A percentile compares a stretch with the other conserved stretches of the same genome.
Conservation (phyloP, 2,329 filamentous ascomycete species). For the Ramularia endophylla region DNA sequence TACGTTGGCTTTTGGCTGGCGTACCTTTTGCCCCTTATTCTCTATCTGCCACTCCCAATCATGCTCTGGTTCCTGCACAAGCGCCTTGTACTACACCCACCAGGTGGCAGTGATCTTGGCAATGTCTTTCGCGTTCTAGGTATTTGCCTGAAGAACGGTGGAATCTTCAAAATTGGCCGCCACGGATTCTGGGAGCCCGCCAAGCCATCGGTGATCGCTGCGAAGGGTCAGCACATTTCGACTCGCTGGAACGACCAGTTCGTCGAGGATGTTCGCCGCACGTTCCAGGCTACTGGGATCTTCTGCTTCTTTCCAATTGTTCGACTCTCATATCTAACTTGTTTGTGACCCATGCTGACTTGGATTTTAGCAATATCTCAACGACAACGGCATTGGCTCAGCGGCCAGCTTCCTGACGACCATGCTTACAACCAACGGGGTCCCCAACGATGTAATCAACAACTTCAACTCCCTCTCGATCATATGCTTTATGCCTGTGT, state of each 20-base stretch:
- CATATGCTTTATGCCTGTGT: conserved; percentile 38
- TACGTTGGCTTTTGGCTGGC: conserved; percentile 61
- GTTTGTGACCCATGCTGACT: too few species aligned
- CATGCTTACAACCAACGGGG: conserved; percentile 28
- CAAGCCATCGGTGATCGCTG: conserved; percentile 24
- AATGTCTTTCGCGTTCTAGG: conserved; percentile 21
- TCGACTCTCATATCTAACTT: too few species aligned
- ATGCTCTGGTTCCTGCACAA: conserved; percentile 25
- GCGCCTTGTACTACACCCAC: conserved; percentile 21
- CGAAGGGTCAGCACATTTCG: conserved; percentile 14
- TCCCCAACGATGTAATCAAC: conserved; percentile 43
- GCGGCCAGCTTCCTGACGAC: conserved; percentile 22
- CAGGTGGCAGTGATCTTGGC: conserved; percentile 21
- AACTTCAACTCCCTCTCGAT: conserved; percentile 43
- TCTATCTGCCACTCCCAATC: conserved; percentile 49
- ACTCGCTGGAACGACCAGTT: conserved; percentile 60
- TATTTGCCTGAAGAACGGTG: conserved; percentile 14
- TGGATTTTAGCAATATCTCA: conserved; percentile 35
- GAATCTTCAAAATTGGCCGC: conserved; percentile 12
- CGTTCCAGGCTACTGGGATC: conserved; percentile 47
- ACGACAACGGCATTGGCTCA: conserved; percentile 30
- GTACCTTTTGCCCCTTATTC: conserved; percentile 54
- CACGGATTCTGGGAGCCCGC: conserved; percentile 25
- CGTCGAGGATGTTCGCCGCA: conserved; percentile 63
- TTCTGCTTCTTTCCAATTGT: conserved; percentile 50